Conservation (phyloP, 768 basidiomycete species). For the Leucocoprinus leucothites region DNA sequence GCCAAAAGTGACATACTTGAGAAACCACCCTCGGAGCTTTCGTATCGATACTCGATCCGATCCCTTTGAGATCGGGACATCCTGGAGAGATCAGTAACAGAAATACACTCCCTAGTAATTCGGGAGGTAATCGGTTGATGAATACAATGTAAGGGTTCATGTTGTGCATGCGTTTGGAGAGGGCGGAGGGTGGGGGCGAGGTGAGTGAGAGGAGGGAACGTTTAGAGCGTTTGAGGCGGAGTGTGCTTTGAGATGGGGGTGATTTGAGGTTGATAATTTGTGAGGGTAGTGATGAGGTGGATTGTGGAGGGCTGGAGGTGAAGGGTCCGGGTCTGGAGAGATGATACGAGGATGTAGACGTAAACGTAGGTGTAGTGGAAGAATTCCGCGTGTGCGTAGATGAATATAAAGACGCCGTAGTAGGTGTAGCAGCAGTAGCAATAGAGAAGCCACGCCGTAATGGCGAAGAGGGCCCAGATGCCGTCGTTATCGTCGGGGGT, state of each 20-base stretch:
- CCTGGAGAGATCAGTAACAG: not conserved
- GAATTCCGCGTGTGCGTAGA: too few species aligned
- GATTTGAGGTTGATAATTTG: not conserved
- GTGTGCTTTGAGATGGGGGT: not conserved
- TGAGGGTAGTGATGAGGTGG: too few species aligned
- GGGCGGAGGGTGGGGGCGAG: not conserved
- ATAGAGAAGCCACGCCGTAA: too few species aligned
- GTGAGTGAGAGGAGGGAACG: not conserved
- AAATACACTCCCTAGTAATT: not conserved
- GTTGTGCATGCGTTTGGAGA: not conserved
- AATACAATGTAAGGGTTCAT: not conserved
- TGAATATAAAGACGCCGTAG: too few species aligned
- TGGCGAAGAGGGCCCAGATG: too few species aligned
- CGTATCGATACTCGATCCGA: not conserved
- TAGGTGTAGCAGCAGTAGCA: too few species aligned
- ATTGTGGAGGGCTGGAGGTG: too few species aligned
- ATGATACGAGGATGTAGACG: too few species aligned
- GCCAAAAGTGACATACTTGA: constrained; percentile 9
- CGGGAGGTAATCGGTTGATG: constrained; percentile 2
- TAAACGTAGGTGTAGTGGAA: too few species aligned
- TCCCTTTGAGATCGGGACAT: not conserved
- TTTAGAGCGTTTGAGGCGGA: not conserved
- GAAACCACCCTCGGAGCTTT: not conserved
- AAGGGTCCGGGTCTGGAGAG: too few species aligned
- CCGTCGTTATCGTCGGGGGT: too few species aligned